phyloP scores from a whole-genome alignment of 352 stramenopile genomes.

The Plasmopara viticola region DNA sequence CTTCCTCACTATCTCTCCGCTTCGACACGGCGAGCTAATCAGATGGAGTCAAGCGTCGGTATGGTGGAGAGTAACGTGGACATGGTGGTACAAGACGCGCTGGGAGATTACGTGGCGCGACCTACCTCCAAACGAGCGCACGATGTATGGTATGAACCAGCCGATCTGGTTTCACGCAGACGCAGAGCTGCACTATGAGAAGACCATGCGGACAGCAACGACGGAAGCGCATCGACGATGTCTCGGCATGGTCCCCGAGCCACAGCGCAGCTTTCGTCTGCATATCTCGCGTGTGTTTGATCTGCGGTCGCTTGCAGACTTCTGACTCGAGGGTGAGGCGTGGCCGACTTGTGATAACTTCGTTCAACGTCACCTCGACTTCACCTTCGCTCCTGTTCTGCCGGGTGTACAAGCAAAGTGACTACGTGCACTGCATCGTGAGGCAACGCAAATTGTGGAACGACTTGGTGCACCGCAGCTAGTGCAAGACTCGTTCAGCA shows the following conservation, averaged over 20 bases:
- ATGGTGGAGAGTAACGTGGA: not conserved
- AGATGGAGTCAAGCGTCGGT: not conserved
- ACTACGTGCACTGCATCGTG: not conserved
- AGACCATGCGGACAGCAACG: not conserved
- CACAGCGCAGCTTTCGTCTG: not conserved
- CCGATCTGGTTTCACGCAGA: not conserved
- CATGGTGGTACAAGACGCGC: not conserved
- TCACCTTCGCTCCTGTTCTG: not conserved
- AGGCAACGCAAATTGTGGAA: constrained; percentile 1
- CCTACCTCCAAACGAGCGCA: not conserved
- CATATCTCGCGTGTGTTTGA: constrained; percentile 2
- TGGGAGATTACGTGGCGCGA: not conserved
- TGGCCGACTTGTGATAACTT: not conserved
- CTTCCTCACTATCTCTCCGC: not conserved
- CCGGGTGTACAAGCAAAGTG: constrained; percentile 1
- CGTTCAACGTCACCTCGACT: not conserved
- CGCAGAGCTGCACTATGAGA: not conserved
- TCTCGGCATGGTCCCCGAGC: not conserved
- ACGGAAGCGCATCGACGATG: not conserved
- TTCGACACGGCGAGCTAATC: not conserved
- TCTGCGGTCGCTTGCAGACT: too few species aligned
- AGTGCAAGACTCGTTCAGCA: not conserved
- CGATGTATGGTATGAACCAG: not conserved
- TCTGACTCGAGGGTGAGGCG: constrained; percentile 1
- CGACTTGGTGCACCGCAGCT: not conserved